Percentiles rank a stretch among this genome's conserved stretches.
Evolutionary conservation across 352 stramenopile genomes (phyloP).

Genomic region (Hyaloperonospora brassicae): DNA sequence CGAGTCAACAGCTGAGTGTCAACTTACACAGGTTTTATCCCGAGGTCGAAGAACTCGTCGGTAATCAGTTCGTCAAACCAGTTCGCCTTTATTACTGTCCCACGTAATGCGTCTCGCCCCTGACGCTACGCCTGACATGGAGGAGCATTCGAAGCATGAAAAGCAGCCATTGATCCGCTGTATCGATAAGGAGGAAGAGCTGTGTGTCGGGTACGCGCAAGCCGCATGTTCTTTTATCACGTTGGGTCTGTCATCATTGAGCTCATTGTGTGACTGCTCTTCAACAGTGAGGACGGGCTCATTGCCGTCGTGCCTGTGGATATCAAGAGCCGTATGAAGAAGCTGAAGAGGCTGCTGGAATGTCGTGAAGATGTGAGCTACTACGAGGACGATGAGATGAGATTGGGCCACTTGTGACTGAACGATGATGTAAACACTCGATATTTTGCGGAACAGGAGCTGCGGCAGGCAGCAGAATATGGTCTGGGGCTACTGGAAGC

Average conservation of each 20-base stretch:
- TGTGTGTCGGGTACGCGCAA: slow-evolving; percentile 50
- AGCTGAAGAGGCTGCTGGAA: slow-evolving; percentile 38
- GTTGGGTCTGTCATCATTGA: slow-evolving; percentile 8
- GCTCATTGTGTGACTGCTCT: slow-evolving; percentile 4
- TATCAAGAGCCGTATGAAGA: slow-evolving; percentile 41
- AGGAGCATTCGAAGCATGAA: slow-evolving; percentile 14
- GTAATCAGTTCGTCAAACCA: slow-evolving; percentile 11
- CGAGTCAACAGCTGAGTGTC: too few relatives aligned
- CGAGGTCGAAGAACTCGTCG: too few relatives aligned
- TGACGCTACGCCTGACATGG: slow-evolving; percentile 7
- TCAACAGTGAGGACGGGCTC: slow-evolving; percentile 49
- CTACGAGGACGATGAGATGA: not conserved
- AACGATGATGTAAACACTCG: slow-evolving; percentile 3
- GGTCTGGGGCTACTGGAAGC: slow-evolving; percentile 61
- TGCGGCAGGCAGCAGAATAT: slow-evolving; percentile 70
- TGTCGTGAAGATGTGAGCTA: slow-evolving; percentile 33
- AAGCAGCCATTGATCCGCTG: slow-evolving; percentile 9
- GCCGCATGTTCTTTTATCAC: slow-evolving; percentile 3
- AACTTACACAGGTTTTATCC: not conserved
- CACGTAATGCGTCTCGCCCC: slow-evolving; percentile 13
- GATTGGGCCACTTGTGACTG: slow-evolving; percentile 1
- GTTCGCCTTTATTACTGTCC: not conserved
- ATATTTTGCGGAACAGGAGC: slow-evolving; percentile 35
- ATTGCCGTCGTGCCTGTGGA: slow-evolving; percentile 40
- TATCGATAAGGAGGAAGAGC: slow-evolving; percentile 42